Evolutionary conservation across 208 protist genomes (phyloP), one percentile per base, ranked within the genome.

Genomic region (Wallacemonas sp.): DNA sequence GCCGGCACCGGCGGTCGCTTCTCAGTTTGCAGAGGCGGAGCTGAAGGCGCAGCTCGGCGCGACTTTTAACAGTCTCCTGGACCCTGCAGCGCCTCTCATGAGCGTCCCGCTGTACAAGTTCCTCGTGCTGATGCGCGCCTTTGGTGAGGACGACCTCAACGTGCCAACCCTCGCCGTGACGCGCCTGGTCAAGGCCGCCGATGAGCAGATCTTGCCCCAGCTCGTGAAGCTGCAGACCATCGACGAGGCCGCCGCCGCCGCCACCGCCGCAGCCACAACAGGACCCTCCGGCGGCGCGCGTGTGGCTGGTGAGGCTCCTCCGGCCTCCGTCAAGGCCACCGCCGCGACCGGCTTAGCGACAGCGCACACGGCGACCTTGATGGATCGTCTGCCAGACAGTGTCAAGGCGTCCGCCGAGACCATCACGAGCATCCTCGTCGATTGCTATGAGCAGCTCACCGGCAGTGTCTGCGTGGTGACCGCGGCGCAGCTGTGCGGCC

Each of bases 381-480:
- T 58, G 27, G 44, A 73, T 13, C 57, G 46, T 0, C 67, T 88
- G 17, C 37, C 66, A 3, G 22, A 41, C 5, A 58, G 58, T 24
- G 50, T 57, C 22, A 50, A 60, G 1, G 41, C 55, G 5, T 66
- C 19, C 0, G 67, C 72, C 21, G 71, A 76, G 54, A 50, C 75
- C 17, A 48, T 93, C 13, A 77, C 74, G 9, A 52, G 63, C 9
- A 74, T 83, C 12, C 34, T 94, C 29, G 60, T 91, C 0, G 71
- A 87, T 24, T 60, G 76, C 2, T 94, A 94, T 63, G 55, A 89
- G 66, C 70, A 71, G n/a, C 64, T 94, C 29, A 91, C 83, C 33
- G 73, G 75, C 24, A 72, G 46, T 4, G 68, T 50, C 13, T 89
- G 73, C 42, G 54, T 86, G 21, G 75, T 87, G 10, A 83, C 76